Percentiles rank a stretch among this genome's conserved stretches.
phyloP scores from a whole-genome alignment of 495 filamentous ascomycete species.

The Elaphomyces granulatus region DNA sequence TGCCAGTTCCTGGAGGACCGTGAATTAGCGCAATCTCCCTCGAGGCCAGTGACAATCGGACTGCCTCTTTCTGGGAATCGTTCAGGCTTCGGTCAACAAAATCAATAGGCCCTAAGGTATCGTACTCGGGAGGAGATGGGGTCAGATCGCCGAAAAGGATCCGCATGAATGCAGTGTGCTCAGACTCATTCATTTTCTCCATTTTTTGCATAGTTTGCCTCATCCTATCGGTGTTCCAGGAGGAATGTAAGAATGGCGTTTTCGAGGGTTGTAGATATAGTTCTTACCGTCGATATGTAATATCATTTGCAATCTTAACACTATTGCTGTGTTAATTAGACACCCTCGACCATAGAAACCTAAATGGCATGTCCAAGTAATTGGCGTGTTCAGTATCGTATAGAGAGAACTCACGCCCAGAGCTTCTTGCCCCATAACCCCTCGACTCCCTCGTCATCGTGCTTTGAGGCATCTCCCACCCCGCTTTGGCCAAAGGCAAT shows the following conservation, averaged over 20 bases:
- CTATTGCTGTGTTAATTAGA: conserved; percentile 16
- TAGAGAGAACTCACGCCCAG: conserved; percentile 39
- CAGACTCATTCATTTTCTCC: conserved; percentile 51
- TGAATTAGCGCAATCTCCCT: conserved; percentile 85
- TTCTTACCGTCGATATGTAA: conserved; percentile 65
- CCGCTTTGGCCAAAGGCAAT: conserved; percentile 57
- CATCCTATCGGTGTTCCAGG: conserved; percentile 46
- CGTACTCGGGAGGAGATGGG: conserved; percentile 29
- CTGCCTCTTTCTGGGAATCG: conserved; percentile 79
- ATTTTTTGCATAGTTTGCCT: conserved; percentile 75
- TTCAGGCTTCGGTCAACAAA: conserved; percentile 76
- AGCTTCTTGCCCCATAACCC: conserved; percentile 46
- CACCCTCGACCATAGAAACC: too few species aligned
- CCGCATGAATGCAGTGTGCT: conserved; percentile 60
- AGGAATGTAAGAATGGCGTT: conserved; percentile 1
- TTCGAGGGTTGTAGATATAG: not conserved
- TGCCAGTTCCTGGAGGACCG: conserved; percentile 90
- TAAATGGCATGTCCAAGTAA: too few species aligned
- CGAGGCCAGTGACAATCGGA: conserved; percentile 72
- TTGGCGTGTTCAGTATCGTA: too few species aligned
- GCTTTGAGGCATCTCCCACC: conserved; percentile 29
- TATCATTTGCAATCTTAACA: conserved; percentile 90
- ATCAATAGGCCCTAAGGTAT: conserved; percentile 44
- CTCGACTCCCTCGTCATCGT: conserved; percentile 44
- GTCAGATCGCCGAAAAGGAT: conserved; percentile 60